These are phyloP conservation scores for Candida montana DNA, from an alignment of 805 yeast genomes.

Conservation along the genomic window DNA sequence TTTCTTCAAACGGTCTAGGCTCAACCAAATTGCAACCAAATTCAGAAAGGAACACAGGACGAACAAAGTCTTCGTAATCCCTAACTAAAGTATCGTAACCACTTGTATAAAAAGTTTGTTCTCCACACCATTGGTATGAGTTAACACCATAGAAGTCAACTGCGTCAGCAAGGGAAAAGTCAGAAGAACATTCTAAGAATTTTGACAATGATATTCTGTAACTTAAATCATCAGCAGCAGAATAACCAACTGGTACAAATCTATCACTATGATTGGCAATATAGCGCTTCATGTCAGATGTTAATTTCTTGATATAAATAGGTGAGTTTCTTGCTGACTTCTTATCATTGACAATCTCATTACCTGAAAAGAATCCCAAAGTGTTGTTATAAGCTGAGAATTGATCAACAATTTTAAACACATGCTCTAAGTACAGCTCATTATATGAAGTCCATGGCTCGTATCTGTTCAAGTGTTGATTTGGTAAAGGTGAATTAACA, in stretches of 20 bases:
- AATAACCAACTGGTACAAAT: slow-evolving; percentile 83
- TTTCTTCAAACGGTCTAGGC: slow-evolving; percentile 79
- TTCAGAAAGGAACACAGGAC: slow-evolving; percentile 86
- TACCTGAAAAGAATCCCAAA: slow-evolving; percentile 86
- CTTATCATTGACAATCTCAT: slow-evolving; percentile 81
- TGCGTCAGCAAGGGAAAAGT: slow-evolving; percentile 39
- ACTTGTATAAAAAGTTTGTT: slow-evolving; percentile 73
- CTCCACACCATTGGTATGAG: slow-evolving; percentile 96
- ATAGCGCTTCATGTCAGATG: slow-evolving; percentile 77
- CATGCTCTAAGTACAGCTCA: slow-evolving; percentile 62
- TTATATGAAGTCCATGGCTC: slow-evolving; percentile 93
- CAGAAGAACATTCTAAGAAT: slow-evolving; percentile 70
- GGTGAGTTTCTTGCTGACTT: slow-evolving; percentile 67
- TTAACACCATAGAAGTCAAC: slow-evolving; percentile 92
- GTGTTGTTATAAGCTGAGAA: slow-evolving; percentile 85
- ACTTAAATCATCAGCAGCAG: slow-evolving; percentile 89
- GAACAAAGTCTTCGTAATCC: slow-evolving; percentile 61
- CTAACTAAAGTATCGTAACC: slow-evolving; percentile 68
- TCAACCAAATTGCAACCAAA: slow-evolving; percentile 82
- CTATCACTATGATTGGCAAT: slow-evolving; percentile 56
- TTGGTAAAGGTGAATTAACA: slow-evolving; percentile 79
- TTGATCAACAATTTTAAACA: slow-evolving; percentile 73
- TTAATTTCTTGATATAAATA: slow-evolving; percentile 66
- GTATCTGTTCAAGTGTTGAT: slow-evolving; percentile 60
- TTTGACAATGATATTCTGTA: slow-evolving; percentile 73